Conservation (phyloP, 306 rosid species). For the Rubus parviflorus region DNA sequence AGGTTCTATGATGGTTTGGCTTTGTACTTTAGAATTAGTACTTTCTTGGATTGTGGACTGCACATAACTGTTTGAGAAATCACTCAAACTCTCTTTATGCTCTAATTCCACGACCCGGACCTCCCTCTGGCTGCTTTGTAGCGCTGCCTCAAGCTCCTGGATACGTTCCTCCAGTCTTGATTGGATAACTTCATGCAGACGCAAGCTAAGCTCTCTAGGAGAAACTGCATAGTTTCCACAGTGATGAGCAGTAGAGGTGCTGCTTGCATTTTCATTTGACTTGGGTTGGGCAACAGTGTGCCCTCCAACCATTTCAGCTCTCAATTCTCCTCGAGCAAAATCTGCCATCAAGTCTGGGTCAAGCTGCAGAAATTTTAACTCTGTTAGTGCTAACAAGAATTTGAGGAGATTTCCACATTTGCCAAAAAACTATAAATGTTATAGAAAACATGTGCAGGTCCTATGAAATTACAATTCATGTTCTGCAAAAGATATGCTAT, state of each 20-base stretch:
- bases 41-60: constrained; percentile 33
- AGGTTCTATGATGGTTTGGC: constrained; percentile 33
- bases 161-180: constrained; percentile 67
- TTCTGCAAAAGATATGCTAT: neutral
- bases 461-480: neutral
- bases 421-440: neutral
- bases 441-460: neutral
- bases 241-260: constrained; percentile 35
- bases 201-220: constrained; percentile 65
- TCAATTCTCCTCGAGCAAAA: constrained; percentile 67
- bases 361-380: constrained; percentile 49
- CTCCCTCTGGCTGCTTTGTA: constrained; percentile 59
- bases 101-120: constrained; percentile 35
- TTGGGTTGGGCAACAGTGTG: constrained; percentile 21
- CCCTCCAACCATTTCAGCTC: constrained; percentile 35
- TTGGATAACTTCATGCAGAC: constrained; percentile 72
- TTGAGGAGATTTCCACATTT: neutral
- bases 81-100: constrained; percentile 29
- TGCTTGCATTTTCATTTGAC: constrained; percentile 35
- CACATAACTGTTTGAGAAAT: constrained; percentile 23
- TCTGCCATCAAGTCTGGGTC: constrained; percentile 59
- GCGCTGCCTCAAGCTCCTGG: constrained; percentile 73
- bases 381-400: constrained; percentile 24
- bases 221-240: constrained; percentile 64
- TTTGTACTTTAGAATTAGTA: constrained; percentile 28